Evolutionary conservation across 2,329 filamentous ascomycete species (phyloP), one percentile per base, ranked within the genome.

Genomic region (Bipolaris oryzae): DNA sequence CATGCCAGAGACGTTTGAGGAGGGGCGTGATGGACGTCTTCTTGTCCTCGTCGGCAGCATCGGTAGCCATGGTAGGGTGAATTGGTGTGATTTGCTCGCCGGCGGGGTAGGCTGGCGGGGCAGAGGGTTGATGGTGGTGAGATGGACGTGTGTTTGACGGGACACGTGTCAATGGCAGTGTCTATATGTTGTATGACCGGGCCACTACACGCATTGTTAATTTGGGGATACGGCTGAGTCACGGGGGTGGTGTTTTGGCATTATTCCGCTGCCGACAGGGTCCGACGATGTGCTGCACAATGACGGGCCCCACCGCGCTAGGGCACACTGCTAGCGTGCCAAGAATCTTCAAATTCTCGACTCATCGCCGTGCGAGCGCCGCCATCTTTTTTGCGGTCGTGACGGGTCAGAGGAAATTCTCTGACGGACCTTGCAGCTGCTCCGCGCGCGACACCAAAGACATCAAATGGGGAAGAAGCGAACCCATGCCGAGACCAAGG

Each of bases 1-100:
- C 73, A 58, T 78, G 88, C 88, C 89, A 92, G 41, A 94, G 82
- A 57, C 89, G 85, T 71, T 87, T 87, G 56, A 94, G 84, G 31
- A 94, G 81, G 37, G 87, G 86, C 63, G 89, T 90, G 76, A 93
- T 89, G 67, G 79, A 81, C 57, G 79, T 75, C 56, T 76, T 76
- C 45, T 56, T 37, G 23, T 74, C 66, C 42, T 68, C 66, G 21
- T 65, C 64, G 23, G 42, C 54, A 16, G 61, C 41, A 47, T 54
- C 48, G 45, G 71, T 61, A 16, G 71, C 69, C 67, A 75, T 72
- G 57, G 51, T 63, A n/a, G 44, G 31, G 21, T 53, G 51, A 49
- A 18, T 23, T 20, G 34, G 53, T 58, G 60, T 51, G 48, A 53
- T 53, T 46, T 46, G 50, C 50, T 53, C 55, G 54, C 47, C 47